Conservation (phyloP, 768 basidiomycete genomes). For the Russula sp. region DNA sequence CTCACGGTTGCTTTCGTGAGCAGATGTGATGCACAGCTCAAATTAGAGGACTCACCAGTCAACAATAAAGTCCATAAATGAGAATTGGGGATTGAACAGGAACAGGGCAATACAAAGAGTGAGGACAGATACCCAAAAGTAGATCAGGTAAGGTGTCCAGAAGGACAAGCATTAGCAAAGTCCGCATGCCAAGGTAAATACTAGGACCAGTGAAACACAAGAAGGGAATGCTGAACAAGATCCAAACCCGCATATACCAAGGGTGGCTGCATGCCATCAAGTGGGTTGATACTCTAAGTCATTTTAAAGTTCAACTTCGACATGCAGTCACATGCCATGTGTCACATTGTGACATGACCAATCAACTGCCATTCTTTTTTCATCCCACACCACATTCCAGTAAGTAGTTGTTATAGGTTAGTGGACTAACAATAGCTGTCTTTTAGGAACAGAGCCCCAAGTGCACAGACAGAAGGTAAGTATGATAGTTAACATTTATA, state of each 20-base stretch:
- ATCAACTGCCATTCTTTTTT: too few relatives aligned
- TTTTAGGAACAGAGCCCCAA: too few relatives aligned
- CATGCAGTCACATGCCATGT: too few relatives aligned
- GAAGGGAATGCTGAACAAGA: conserved; percentile 91
- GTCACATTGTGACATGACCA: too few relatives aligned
- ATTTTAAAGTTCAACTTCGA: too few relatives aligned
- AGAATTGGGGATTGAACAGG: conserved; percentile 99
- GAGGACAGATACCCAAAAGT: conserved; percentile 96
- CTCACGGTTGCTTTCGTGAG: conserved; percentile 47
- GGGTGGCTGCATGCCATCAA: conserved; percentile 98
- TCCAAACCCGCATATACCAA: conserved; percentile 98
- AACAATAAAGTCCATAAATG: conserved; percentile 95
- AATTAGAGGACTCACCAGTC: conserved; percentile 59
- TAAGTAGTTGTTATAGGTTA: too few relatives aligned
- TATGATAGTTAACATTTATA: too few relatives aligned
- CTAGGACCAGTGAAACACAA: conserved; percentile 98
- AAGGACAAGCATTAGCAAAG: conserved; percentile 85
- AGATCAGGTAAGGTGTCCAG: conserved; percentile 90
- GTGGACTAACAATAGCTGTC: too few relatives aligned
- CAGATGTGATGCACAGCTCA: neutral
- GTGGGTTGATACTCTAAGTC: conserved; percentile 96
- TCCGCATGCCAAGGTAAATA: conserved; percentile 95
- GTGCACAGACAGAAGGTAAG: too few relatives aligned
- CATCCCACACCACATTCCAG: too few relatives aligned
- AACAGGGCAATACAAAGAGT: conserved; percentile 93